phyloP scores from a whole-genome alignment of 441 rosid species.

The Pelargonium citronellum region DNA sequence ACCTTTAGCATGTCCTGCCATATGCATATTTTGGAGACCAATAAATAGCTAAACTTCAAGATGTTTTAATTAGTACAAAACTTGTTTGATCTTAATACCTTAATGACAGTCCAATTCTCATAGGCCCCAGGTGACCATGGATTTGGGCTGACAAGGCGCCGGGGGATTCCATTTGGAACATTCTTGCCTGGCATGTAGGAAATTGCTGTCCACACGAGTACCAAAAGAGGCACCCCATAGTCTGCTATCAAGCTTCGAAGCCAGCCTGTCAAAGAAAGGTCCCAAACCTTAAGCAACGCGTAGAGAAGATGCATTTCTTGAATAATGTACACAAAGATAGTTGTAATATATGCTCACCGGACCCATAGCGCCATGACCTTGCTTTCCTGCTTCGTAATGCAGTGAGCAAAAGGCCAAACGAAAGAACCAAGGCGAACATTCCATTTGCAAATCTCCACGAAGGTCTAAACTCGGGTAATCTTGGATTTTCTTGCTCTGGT shows the following conservation, averaged over 20 bases:
- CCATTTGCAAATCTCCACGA: conserved; percentile 80
- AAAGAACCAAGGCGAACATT: conserved; percentile 68
- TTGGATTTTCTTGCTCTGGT: conserved; percentile 55
- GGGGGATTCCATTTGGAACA: conserved; percentile 66
- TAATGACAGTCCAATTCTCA: conserved; percentile 66
- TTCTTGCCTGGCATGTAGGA: conserved; percentile 57
- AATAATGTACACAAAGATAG: background rate
- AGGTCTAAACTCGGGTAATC: conserved; percentile 41
- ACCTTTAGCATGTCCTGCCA: conserved; percentile 61
- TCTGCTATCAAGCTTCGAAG: conserved; percentile 63
- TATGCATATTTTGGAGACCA: background rate
- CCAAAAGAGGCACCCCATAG: conserved; percentile 73
- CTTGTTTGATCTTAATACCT: conserved; percentile 33
- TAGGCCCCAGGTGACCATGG: conserved; percentile 81
- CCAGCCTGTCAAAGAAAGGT: too few relatives aligned
- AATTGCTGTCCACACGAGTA: conserved; percentile 59
- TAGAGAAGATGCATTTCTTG: too few relatives aligned
- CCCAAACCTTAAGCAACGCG: too few relatives aligned
- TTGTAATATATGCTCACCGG: conserved; percentile 36
- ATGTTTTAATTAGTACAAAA: conserved; percentile 2
- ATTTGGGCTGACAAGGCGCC: conserved; percentile 73
- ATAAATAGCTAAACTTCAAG: conserved; percentile 14
- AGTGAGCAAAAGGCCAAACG: conserved; percentile 63
- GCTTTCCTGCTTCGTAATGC: conserved; percentile 69
- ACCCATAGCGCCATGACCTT: conserved; percentile 67